Conservation (phyloP, 1,284 basidiomycete genomes). For the Ustilago shanxiensis region DNA sequence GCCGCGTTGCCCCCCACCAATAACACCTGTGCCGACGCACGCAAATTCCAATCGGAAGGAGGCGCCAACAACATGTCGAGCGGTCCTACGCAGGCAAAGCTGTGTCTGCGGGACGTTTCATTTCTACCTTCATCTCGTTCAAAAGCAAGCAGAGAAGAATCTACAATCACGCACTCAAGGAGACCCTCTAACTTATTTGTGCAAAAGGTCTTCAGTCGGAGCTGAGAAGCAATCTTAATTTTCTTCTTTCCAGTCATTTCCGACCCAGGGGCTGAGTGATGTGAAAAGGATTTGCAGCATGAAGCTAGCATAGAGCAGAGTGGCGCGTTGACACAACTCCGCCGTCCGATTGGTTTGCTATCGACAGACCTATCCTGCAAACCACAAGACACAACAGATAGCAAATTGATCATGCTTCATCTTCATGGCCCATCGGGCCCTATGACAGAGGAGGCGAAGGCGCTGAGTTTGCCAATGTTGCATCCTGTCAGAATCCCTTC, state of each 20-base stretch:
- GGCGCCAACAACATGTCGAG: not conserved
- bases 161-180: not conserved
- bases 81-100: not conserved
- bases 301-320: too few species aligned
- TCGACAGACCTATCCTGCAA: too few species aligned
- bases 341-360: not conserved
- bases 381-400: too few species aligned
- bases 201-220: not conserved
- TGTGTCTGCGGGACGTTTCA: not conserved
- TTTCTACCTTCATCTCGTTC: not conserved
- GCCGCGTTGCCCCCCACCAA: not conserved
- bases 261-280: not conserved
- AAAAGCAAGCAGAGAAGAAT: not conserved
- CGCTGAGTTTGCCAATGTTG: too few species aligned
- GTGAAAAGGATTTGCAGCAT: not conserved
- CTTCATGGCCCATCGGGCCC: too few species aligned
- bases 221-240: not conserved
- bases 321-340: not conserved
- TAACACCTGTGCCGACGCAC: constrained; percentile 1
- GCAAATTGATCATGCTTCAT: too few species aligned
- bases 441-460: too few species aligned
- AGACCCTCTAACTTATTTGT: not conserved
- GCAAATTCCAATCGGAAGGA: not conserved
- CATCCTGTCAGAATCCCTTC: too few species aligned
- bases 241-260: too few species aligned